These are phyloP conservation scores for Lithospermum erythrorhizon DNA, from an alignment of 257 asterid species.

Conservation along the genomic window DNA sequence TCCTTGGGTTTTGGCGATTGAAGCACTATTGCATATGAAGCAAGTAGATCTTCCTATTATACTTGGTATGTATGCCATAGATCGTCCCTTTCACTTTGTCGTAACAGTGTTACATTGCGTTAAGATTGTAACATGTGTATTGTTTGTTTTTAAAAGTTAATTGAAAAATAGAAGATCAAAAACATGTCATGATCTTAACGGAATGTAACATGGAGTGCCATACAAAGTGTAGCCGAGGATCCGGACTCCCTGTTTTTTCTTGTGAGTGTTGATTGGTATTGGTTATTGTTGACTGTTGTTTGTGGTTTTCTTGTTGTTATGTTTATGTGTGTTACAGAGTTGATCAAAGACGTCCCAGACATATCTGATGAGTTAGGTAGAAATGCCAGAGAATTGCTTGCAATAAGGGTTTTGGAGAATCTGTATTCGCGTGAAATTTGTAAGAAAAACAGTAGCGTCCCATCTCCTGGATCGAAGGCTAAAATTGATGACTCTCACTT, in stretches of 20 bases:
- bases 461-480: constrained; percentile 14
- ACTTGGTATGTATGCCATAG: constrained; percentile 35
- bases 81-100: too few relatives aligned
- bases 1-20: constrained; percentile 54
- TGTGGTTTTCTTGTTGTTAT: constrained; percentile 5
- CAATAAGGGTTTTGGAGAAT: constrained; percentile 43
- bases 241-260: too few relatives aligned
- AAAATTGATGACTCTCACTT: constrained; percentile 32
- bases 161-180: too few relatives aligned
- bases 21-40: constrained; percentile 35
- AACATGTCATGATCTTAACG: too few relatives aligned
- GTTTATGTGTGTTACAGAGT: constrained; percentile 24
- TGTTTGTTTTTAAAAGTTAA: too few relatives aligned
- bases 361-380: constrained; percentile 29
- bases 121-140: too few relatives aligned
- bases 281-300: constrained; percentile 4
- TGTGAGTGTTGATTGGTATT: constrained; percentile 2
- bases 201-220: too few relatives aligned
- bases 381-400: constrained; percentile 41
- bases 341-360: constrained; percentile 37
- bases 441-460: constrained; percentile 12
- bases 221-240: too few relatives aligned
- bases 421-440: constrained; percentile 14
- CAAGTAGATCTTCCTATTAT: constrained; percentile 33
- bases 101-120: too few relatives aligned